Evolutionary conservation across 306 rosid species (phyloP).

Genomic region (Senna siamea): DNA sequence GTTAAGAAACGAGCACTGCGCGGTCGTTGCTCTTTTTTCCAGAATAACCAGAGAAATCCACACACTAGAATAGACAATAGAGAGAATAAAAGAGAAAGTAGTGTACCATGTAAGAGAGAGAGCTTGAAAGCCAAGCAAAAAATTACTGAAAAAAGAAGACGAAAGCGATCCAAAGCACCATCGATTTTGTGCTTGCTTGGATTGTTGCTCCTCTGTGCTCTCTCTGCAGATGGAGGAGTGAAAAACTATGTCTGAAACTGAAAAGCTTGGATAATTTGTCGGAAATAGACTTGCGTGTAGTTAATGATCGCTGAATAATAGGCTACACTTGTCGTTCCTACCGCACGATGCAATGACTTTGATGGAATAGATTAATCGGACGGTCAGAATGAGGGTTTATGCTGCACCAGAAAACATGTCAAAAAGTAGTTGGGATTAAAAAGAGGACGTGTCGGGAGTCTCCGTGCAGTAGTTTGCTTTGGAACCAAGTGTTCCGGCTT

Average conservation of each 20-base stretch:
- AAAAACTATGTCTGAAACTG: slow-evolving; percentile 15
- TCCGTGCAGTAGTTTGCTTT: slow-evolving; percentile 65
- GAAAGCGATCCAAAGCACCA: slow-evolving; percentile 56
- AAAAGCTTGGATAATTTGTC: slow-evolving; percentile 43
- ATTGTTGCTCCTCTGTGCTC: slow-evolving; percentile 41
- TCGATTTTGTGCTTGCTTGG: slow-evolving; percentile 44
- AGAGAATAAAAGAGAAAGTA: slow-evolving; percentile 21
- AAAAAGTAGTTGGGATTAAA: slow-evolving; percentile 29
- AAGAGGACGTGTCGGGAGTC: slow-evolving; percentile 51
- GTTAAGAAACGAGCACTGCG: slow-evolving; percentile 1
- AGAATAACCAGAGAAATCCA: slow-evolving; percentile 21
- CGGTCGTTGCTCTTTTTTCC: background rate
- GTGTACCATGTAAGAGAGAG: slow-evolving; percentile 56
- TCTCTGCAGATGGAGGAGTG: slow-evolving; percentile 39
- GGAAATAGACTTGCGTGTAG: background rate
- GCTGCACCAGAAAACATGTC: background rate
- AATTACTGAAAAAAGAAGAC: slow-evolving; percentile 1
- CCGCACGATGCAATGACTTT: slow-evolving; percentile 16
- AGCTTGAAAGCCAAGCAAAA: slow-evolving; percentile 41
- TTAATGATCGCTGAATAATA: background rate
- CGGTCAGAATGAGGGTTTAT: background rate
- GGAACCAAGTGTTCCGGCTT: slow-evolving; percentile 58
- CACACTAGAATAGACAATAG: slow-evolving; percentile 30
- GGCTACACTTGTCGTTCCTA: background rate
- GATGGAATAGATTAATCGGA: slow-evolving; percentile 20